Base-by-base conservation (phyloP, 164 flowering plant genomes). In the Aristolochia contorta region DNA sequence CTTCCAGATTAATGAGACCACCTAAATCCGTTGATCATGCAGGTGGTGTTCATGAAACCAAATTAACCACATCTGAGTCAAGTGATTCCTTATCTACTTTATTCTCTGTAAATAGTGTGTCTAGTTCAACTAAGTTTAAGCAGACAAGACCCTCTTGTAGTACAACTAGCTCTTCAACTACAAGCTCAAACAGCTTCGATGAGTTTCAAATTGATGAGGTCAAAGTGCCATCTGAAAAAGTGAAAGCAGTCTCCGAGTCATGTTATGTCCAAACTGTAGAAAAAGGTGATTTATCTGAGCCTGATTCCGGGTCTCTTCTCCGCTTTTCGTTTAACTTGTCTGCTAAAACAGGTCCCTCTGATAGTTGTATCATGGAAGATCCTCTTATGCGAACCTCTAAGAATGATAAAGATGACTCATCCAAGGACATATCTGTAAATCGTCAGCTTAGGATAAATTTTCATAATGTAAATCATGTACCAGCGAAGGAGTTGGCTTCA, bases 321-420 rank as follows among this genome's bases (percentile, higher is more conserved):
- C 61, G 19, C 0, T 74, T 64, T 53, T 77, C 84, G 5, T 71
- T 72, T 59, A 71, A 64, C 57, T 51, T 66, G 61, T 62, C 77
- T 55, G 64, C 69, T 64, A 60, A 55, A 50, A 24, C 59, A 58
- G 53, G 60, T 37, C 67, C 75, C 52, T 24, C 69, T n/a, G 51
- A 60, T 54, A 43, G 57, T 12, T 53, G 56, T 53, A 16, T 23
- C 5, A 13, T 27, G 23, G 30, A 5, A 22, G 56, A 53, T 27
- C 15, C 18, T 16, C 30, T 9, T 1, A 23, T 22, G 56, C 27
- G 23, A 22, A 53, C 16, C 27, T 14, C 30, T 15, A 53, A n/a
- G 16, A 12, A 53, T 22, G 30, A 37, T 37, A 37, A 37, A 37
- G 43, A 4, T 37, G 43, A 37, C 43, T 37, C 43, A 37, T 37